A percentile compares a stretch with the other conserved stretches of the same genome.
These are phyloP conservation scores for Lantana camara DNA, from an alignment of 257 asterid species.

Conservation along the genomic window DNA sequence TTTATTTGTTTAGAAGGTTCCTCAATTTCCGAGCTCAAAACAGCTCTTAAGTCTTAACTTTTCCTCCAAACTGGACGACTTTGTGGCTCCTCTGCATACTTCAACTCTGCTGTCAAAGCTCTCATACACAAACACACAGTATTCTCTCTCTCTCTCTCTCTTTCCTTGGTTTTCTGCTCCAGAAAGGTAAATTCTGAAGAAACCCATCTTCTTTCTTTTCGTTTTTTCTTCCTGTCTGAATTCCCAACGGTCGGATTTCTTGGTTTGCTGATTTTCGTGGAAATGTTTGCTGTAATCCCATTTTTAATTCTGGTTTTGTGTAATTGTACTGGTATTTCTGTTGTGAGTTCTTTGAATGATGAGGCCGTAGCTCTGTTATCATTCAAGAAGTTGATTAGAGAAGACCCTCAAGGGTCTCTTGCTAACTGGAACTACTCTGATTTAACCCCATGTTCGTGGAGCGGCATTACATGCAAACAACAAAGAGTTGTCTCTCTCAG, in stretches of 20 bases:
- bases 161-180: slow-evolving; percentile 27
- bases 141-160: neutral
- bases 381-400: slow-evolving; percentile 61
- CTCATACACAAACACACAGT: slow-evolving; percentile 20
- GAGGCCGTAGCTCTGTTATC: slow-evolving; percentile 77
- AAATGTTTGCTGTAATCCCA: slow-evolving; percentile 43
- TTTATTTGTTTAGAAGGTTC: slow-evolving; percentile 37
- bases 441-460: slow-evolving; percentile 91
- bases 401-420: slow-evolving; percentile 80
- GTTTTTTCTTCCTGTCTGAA: slow-evolving; percentile 2
- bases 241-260: slow-evolving; percentile 42
- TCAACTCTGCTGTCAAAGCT: slow-evolving; percentile 24
- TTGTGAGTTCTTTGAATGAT: slow-evolving; percentile 60
- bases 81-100: slow-evolving; percentile 6
- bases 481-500: slow-evolving; percentile 68
- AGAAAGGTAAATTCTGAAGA: slow-evolving; percentile 34
- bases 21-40: slow-evolving; percentile 32
- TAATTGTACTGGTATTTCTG: slow-evolving; percentile 23
- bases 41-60: slow-evolving; percentile 42
- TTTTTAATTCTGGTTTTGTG: slow-evolving; percentile 35
- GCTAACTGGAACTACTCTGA: slow-evolving; percentile 71
- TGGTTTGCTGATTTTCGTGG: slow-evolving; percentile 20
- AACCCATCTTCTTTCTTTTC: slow-evolving; percentile 22
- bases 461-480: slow-evolving; percentile 79
- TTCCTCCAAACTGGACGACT: slow-evolving; percentile 30